phyloP scores from a whole-genome alignment of 2,329 filamentous ascomycete genomes.

The Alternaria sp. region DNA sequence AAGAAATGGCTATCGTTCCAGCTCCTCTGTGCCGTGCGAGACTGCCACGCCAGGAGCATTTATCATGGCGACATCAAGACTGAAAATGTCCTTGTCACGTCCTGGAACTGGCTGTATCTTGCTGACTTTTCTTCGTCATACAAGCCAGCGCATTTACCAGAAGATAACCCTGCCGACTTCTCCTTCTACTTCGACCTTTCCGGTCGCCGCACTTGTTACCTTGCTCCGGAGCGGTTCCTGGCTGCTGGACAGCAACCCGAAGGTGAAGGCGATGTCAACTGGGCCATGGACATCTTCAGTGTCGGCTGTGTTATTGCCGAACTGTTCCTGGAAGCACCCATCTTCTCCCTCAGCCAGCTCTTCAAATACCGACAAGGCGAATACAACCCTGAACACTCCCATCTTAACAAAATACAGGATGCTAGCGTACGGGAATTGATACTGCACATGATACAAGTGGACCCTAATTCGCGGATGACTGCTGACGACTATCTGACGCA shows the following conservation, averaged over 20 bases:
- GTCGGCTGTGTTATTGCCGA: slow-evolving; percentile 96
- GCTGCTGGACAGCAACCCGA: slow-evolving; percentile 72
- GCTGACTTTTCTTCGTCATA: slow-evolving; percentile 97
- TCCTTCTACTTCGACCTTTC: slow-evolving; percentile 98
- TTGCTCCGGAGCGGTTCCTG: slow-evolving; percentile 92
- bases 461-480: slow-evolving; percentile 89
- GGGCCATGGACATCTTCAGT: slow-evolving; percentile 99
- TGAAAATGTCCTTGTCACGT: slow-evolving; percentile 95
- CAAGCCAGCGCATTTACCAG: slow-evolving; percentile 91
- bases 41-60: slow-evolving; percentile 87
- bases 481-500: slow-evolving; percentile 94
- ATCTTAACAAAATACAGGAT: slow-evolving; percentile 87
- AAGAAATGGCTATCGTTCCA: slow-evolving; percentile 99
- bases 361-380: slow-evolving; percentile 94
- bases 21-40: slow-evolving; percentile 86
- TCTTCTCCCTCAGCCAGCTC: slow-evolving; percentile 96
- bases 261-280: slow-evolving; percentile 70
- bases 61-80: slow-evolving; percentile 99
- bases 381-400: slow-evolving; percentile 83
- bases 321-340: slow-evolving; percentile 90
- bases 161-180: slow-evolving; percentile 96
- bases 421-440: slow-evolving; percentile 87
- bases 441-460: slow-evolving; percentile 92
- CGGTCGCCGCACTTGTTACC: slow-evolving; percentile 88
- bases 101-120: slow-evolving; percentile 99